Conservation (phyloP, 345 rosid genomes). For the Murraya koenigii region DNA sequence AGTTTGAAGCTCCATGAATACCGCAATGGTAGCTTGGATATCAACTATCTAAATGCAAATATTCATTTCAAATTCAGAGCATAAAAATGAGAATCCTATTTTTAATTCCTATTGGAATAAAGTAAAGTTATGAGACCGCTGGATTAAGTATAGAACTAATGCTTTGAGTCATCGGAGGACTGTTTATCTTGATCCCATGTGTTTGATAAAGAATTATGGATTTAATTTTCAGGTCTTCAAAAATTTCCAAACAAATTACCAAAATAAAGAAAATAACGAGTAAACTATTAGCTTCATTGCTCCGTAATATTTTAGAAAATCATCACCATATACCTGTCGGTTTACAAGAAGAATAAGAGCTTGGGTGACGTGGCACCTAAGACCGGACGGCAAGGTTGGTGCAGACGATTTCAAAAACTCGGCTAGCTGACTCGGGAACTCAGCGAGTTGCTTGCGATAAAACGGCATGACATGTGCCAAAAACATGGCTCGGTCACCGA, state of each 20-base stretch:
- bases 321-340: constrained; percentile 43
- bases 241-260: background rate
- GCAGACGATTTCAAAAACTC: constrained; percentile 70
- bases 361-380: constrained; percentile 66
- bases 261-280: background rate
- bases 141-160: background rate
- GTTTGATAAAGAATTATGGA: background rate
- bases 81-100: background rate
- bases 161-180: too few species aligned
- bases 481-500: constrained; percentile 73
- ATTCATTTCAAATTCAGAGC: constrained; percentile 5
- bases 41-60: constrained; percentile 56
- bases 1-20: constrained; percentile 86
- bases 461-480: constrained; percentile 81
- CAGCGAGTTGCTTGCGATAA: constrained; percentile 60
- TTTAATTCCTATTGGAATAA: background rate
- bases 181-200: background rate
- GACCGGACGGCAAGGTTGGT: constrained; percentile 67
- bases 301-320: background rate
- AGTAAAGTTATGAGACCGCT: background rate
- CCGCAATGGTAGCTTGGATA: constrained; percentile 56
- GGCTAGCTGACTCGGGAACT: constrained; percentile 67
- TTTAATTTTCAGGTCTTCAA: background rate
- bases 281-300: background rate
- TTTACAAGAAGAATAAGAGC: constrained; percentile 75